Evolutionary conservation across 768 basidiomycete genomes (phyloP).

Genomic region (Peribolospora baueri): DNA sequence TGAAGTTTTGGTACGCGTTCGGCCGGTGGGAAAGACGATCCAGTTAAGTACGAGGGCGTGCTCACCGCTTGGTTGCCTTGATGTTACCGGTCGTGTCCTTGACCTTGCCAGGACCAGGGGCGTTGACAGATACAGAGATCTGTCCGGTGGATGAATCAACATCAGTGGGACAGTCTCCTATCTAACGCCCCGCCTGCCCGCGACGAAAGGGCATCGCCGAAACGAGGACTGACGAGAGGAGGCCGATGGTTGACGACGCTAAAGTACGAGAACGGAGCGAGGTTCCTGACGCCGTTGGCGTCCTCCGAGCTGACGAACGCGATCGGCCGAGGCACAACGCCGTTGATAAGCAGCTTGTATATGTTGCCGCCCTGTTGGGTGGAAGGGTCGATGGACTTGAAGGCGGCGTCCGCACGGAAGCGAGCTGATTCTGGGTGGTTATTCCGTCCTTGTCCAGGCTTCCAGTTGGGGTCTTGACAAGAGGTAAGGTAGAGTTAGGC

Average conservation of each 20-base stretch:
- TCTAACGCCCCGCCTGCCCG: too few relatives aligned
- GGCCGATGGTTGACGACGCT: not conserved
- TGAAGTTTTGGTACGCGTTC: too few relatives aligned
- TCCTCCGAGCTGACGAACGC: slow-evolving; percentile 41
- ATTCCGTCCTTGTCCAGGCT: slow-evolving; percentile 5
- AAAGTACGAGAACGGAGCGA: slow-evolving; percentile 40
- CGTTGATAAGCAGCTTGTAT: slow-evolving; percentile 34
- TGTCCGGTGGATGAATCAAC: too few relatives aligned
- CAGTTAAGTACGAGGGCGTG: too few relatives aligned
- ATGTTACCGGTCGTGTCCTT: slow-evolving; percentile 43
- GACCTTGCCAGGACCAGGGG: not conserved
- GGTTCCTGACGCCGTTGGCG: slow-evolving; percentile 29
- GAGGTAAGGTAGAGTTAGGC: too few relatives aligned
- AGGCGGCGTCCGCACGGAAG: not conserved
- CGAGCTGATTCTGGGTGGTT: not conserved
- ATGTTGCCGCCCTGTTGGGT: slow-evolving; percentile 7
- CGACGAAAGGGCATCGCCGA: too few relatives aligned
- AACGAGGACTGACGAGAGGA: not conserved
- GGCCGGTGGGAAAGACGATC: too few relatives aligned
- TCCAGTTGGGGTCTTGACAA: slow-evolving; percentile 8
- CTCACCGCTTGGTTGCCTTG: slow-evolving; percentile 38
- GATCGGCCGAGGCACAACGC: slow-evolving; percentile 40
- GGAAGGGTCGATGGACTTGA: too few relatives aligned
- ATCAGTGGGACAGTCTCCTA: too few relatives aligned
- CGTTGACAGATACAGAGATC: too few relatives aligned